Conservation (phyloP, 768 basidiomycete species). For the Lactifluus rugatus region DNA sequence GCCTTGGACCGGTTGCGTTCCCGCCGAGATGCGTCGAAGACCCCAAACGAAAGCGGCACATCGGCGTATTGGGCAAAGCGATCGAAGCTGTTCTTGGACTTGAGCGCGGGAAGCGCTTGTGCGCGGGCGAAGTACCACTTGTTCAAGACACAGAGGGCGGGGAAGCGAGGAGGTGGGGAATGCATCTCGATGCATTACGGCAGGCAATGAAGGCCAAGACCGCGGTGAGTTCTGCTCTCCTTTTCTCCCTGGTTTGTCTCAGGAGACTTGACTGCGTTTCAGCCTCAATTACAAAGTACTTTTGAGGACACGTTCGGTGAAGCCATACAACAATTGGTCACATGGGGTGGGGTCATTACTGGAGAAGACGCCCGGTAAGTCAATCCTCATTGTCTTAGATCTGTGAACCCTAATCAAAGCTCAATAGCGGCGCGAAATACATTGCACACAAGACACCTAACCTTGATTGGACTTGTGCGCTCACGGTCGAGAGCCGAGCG, state of each 20-base stretch:
- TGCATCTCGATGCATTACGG: slow-evolving; percentile 48
- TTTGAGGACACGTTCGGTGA: slow-evolving; percentile 72
- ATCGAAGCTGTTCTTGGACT: slow-evolving; percentile 55
- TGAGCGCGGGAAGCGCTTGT: slow-evolving; percentile 56
- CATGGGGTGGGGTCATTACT: slow-evolving; percentile 64
- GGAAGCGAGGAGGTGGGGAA: slow-evolving; percentile 71
- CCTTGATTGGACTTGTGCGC: slow-evolving; percentile 55
- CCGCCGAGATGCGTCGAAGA: slow-evolving; percentile 72
- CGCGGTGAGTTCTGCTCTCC: slow-evolving; percentile 31
- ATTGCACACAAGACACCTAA: slow-evolving; percentile 63
- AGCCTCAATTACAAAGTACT: slow-evolving; percentile 45
- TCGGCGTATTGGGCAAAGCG: slow-evolving; percentile 64
- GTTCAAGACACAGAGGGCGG: slow-evolving; percentile 44
- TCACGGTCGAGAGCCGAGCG: slow-evolving; percentile 57
- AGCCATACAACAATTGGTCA: slow-evolving; percentile 65
- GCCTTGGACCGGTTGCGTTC: slow-evolving; percentile 66
- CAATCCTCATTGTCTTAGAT: not conserved
- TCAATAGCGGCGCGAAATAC: slow-evolving; percentile 56
- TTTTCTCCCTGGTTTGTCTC: not conserved
- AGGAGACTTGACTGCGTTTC: not conserved
- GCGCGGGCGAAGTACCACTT: slow-evolving; percentile 38
- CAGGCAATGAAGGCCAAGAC: slow-evolving; percentile 49
- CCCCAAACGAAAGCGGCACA: slow-evolving; percentile 60
- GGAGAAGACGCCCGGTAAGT: slow-evolving; percentile 58
- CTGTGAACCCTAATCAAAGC: slow-evolving; percentile 8